Evolutionary conservation across 495 filamentous ascomycete genomes (phyloP).

Genomic region (Emericellopsis terricola): DNA sequence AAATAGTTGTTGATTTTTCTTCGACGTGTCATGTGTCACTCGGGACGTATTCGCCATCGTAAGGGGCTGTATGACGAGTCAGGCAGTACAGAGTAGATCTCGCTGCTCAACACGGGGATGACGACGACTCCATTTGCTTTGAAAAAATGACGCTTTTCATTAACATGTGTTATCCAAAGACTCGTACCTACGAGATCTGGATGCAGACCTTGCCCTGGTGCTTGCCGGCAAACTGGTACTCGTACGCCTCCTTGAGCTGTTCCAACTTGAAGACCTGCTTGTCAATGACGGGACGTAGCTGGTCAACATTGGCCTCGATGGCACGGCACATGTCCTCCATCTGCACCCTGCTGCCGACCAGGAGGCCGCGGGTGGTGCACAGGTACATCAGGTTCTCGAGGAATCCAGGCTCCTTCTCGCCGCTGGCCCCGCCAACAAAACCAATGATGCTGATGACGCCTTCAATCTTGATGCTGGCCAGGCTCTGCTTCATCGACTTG

Average conservation of each 20-base stretch:
- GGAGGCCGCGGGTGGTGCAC: constrained; percentile 33
- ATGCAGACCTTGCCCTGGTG: constrained; percentile 13
- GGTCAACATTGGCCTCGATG: constrained; percentile 9
- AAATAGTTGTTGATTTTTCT: too few species aligned
- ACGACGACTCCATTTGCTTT: not conserved
- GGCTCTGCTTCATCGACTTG: constrained; percentile 32
- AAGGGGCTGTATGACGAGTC: too few species aligned
- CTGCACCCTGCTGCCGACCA: constrained; percentile 30
- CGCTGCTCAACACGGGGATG: too few species aligned
- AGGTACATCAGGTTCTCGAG: constrained; percentile 26
- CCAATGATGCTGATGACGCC: constrained; percentile 38
- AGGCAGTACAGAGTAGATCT: too few species aligned
- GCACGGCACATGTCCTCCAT: constrained; percentile 33
- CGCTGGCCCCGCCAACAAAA: constrained; percentile 26
- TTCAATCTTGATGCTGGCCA: constrained; percentile 33
- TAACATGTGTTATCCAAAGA: not conserved
- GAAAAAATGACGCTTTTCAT: not conserved
- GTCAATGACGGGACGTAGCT: constrained; percentile 9
- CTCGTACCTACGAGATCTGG: constrained; percentile 5
- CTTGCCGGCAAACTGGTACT: constrained; percentile 10
- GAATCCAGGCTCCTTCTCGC: constrained; percentile 19
- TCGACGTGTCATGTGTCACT: too few species aligned
- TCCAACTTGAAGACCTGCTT: constrained; percentile 9
- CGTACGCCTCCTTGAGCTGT: constrained; percentile 12
- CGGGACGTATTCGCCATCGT: too few species aligned